Percentiles rank a stretch among this genome's conserved stretches.
Evolutionary conservation across 2,329 filamentous ascomycete species (phyloP).

Genomic region (Arachnopeziza araneosa): DNA sequence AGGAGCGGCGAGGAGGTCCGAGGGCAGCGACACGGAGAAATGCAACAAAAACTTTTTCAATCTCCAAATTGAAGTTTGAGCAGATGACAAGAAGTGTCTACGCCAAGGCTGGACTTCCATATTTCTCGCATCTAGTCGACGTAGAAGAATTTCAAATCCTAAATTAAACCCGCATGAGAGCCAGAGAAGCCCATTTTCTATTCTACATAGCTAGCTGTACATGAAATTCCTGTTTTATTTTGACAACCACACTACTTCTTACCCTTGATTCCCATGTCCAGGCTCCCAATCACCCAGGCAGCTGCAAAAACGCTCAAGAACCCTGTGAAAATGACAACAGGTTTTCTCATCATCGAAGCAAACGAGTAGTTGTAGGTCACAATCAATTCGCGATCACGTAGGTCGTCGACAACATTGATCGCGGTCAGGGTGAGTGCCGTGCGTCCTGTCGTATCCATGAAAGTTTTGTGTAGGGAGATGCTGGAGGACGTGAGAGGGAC

Average conservation of each 20-base stretch:
- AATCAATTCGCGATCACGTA: slow-evolving; percentile 75
- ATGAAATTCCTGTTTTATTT: neutral
- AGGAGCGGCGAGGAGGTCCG: no score
- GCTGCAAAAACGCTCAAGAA: slow-evolving; percentile 68
- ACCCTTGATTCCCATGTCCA: slow-evolving; percentile 28
- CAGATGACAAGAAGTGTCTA: neutral
- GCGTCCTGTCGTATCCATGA: slow-evolving; percentile 87
- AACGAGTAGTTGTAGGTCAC: slow-evolving; percentile 85
- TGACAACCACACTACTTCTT: slow-evolving; percentile 12
- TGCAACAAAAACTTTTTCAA: no score
- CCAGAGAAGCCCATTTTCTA: slow-evolving; percentile 10
- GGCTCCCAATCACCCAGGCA: slow-evolving; percentile 62
- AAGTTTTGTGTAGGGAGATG: slow-evolving; percentile 71
- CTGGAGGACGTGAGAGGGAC: slow-evolving; percentile 62
- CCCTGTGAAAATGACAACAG: slow-evolving; percentile 71
- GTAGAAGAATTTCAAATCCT: neutral
- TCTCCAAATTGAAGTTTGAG: neutral
- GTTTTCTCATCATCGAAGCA: slow-evolving; percentile 74
- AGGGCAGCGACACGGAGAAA: no score
- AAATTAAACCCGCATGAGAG: neutral
- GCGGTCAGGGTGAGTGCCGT: slow-evolving; percentile 76
- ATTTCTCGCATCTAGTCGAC: no score
- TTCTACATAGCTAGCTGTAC: slow-evolving; percentile 18
- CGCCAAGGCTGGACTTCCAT: neutral
- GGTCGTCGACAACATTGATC: slow-evolving; percentile 84